phyloP scores from a whole-genome alignment of 2,329 filamentous ascomycete genomes.

The Sclerotinia nivalis region DNA sequence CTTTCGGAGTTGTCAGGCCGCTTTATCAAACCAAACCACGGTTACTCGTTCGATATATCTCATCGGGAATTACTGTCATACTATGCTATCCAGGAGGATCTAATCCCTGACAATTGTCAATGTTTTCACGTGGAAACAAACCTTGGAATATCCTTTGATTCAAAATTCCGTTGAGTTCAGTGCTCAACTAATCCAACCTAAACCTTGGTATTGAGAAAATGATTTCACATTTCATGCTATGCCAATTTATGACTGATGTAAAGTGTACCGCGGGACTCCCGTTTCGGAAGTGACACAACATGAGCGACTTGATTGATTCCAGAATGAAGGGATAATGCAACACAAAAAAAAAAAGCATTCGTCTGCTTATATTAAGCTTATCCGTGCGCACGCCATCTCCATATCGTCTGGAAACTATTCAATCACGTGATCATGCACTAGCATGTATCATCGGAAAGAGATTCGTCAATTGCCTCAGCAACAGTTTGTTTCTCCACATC shows the following conservation, averaged over 20 bases:
- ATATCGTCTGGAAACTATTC: not conserved
- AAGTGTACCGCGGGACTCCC: constrained; percentile 5
- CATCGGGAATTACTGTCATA: not conserved
- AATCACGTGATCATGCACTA: constrained; percentile 13
- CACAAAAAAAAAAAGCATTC: constrained; percentile 13
- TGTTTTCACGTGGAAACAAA: not conserved
- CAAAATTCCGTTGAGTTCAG: not conserved
- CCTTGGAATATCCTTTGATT: not conserved
- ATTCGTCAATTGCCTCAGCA: constrained; percentile 22
- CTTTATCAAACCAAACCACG: constrained; percentile 7
- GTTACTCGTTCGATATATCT: constrained; percentile 9
- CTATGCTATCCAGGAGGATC: constrained; percentile 12
- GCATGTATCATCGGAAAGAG: not conserved
- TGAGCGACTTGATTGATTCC: constrained; percentile 17
- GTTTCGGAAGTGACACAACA: constrained; percentile 25
- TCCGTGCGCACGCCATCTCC: constrained; percentile 13
- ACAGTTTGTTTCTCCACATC: constrained; percentile 10
- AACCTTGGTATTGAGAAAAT: not conserved
- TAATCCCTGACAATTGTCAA: constrained; percentile 3
- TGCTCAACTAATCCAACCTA: not conserved
- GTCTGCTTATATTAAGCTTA: constrained; percentile 25
- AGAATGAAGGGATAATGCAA: constrained; percentile 5
- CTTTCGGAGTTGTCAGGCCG: constrained; percentile 3
- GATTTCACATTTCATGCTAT: not conserved
- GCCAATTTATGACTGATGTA: not conserved